Evolutionary conservation across 371 early-diverging fungal genomes (phyloP).

Genomic region (Apophysomyces trapeziformis): DNA sequence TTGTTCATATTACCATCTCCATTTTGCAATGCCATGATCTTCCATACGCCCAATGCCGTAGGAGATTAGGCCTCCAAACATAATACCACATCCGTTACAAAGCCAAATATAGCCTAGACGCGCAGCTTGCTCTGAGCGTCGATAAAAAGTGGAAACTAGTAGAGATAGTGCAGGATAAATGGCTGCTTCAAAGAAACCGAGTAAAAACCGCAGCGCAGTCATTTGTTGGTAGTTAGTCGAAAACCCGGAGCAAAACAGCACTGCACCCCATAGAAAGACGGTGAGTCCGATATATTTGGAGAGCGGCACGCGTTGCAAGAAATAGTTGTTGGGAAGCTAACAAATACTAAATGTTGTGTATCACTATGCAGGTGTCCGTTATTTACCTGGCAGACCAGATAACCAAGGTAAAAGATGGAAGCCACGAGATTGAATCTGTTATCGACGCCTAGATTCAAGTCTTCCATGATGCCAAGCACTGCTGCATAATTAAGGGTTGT

Average conservation of each 20-base stretch:
- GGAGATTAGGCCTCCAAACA: conserved; percentile 66
- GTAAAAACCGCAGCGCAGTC: conserved; percentile 42
- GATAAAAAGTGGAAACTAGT: conserved; percentile 41
- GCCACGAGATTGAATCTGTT: conserved; percentile 34
- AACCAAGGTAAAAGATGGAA: conserved; percentile 44
- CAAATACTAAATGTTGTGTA: no score
- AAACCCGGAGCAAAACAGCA: conserved; percentile 30
- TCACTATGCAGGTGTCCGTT: neutral
- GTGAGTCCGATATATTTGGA: conserved; percentile 41
- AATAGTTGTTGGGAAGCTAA: conserved; percentile 46
- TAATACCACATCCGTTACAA: conserved; percentile 52
- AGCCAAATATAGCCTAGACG: conserved; percentile 44
- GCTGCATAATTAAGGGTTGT: conserved; percentile 29
- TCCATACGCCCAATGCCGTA: conserved; percentile 61
- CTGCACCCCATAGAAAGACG: conserved; percentile 39
- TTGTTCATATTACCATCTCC: conserved; percentile 56
- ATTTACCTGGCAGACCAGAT: conserved; percentile 36
- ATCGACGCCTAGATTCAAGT: conserved; percentile 23
- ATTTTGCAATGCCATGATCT: conserved; percentile 38
- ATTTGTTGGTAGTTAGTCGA: conserved; percentile 36
- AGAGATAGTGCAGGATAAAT: conserved; percentile 36
- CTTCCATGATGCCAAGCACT: conserved; percentile 28
- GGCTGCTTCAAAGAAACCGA: conserved; percentile 33
- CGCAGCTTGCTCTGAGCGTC: conserved; percentile 40
- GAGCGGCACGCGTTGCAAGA: conserved; percentile 38